phyloP scores from a whole-genome alignment of 208 protist species.

The Kentomonas sorsogonicus region DNA sequence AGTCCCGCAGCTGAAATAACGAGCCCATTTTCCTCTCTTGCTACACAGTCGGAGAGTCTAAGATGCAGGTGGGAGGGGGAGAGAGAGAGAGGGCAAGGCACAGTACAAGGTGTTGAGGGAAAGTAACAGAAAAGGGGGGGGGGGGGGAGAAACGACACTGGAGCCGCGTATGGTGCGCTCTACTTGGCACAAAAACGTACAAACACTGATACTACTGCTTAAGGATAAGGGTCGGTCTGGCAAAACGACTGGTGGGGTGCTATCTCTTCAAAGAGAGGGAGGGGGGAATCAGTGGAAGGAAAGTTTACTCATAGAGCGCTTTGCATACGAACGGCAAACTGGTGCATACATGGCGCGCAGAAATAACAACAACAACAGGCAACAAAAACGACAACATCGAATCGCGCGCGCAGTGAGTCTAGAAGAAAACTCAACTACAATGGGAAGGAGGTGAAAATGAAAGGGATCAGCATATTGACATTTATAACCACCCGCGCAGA shows the following conservation, averaged over 20 bases:
- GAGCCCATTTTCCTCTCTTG: slow-evolving; percentile 65
- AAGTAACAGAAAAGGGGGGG: neutral
- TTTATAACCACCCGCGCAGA: no score
- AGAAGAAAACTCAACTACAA: no score
- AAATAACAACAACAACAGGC: neutral
- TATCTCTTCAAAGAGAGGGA: no score
- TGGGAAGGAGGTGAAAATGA: no score
- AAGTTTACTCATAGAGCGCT: neutral
- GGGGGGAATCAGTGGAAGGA: neutral
- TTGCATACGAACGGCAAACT: neutral
- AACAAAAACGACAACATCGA: neutral
- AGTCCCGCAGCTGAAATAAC: slow-evolving; percentile 89
- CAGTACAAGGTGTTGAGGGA: neutral
- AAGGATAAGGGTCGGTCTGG: no score
- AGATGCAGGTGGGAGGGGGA: no score
- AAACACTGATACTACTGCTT: no score
- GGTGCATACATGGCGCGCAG: neutral
- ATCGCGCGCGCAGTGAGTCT: no score
- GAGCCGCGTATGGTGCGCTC: neutral
- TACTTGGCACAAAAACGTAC: neutral
- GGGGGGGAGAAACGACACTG: neutral
- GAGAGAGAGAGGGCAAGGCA: neutral
- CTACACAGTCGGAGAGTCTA: neutral
- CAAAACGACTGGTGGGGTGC: no score
- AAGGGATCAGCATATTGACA: no score